Conservation (phyloP, 192 early-diverging fungal species). For the Coemansia umbellata region DNA sequence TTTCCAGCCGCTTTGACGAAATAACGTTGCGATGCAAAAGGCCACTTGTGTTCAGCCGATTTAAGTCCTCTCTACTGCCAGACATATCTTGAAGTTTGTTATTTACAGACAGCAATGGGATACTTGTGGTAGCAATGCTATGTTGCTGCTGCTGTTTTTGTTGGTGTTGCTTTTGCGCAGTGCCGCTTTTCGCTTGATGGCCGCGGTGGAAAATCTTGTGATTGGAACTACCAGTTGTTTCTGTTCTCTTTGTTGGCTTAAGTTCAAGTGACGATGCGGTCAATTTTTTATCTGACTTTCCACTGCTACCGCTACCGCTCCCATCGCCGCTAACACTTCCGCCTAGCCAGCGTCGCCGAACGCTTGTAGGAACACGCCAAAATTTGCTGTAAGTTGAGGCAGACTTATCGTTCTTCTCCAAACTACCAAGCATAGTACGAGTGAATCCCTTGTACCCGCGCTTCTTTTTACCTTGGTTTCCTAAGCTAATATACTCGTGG, state of each 20-base stretch:
- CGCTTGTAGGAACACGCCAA: constrained; percentile 35
- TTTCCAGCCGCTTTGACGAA: constrained; percentile 4
- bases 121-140: neutral
- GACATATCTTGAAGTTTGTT: neutral
- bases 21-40: neutral
- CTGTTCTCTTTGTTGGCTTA: constrained; percentile 1
- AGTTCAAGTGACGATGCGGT: constrained; percentile 14
- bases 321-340: constrained; percentile 7
- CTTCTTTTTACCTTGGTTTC: constrained; percentile 26
- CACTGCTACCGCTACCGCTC: constrained; percentile 5
- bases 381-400: constrained; percentile 19
- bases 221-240: neutral
- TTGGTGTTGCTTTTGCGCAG: neutral
- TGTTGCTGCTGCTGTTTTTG: neutral
- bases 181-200: neutral
- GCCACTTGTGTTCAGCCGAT: neutral
- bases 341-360: constrained; percentile 45
- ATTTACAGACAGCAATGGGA: neutral
- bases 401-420: constrained; percentile 13
- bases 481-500: constrained; percentile 40
- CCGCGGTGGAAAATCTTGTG: constrained; percentile 5
- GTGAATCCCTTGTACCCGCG: constrained; percentile 29
- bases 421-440: constrained; percentile 27
- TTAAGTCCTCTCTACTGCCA: neutral
- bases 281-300: constrained; percentile 1